These are phyloP conservation scores for Pseudocercospora pini-densiflorae DNA, from an alignment of 2,329 filamentous ascomycete species.

Conservation along the genomic window DNA sequence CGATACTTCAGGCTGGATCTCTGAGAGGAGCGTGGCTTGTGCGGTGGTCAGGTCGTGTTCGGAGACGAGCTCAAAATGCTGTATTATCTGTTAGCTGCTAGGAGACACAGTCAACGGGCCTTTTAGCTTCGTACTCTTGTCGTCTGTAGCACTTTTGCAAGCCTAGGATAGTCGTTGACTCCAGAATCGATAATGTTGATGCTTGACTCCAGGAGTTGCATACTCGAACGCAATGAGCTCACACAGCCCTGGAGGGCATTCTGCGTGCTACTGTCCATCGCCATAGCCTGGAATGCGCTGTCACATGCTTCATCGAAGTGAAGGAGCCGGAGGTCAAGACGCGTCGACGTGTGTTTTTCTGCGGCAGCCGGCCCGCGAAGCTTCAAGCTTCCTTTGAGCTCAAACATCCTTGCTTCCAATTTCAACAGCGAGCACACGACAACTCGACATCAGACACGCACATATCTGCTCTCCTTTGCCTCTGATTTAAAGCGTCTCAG, in stretches of 20 bases:
- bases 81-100: constrained; percentile 15
- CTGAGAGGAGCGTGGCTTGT: constrained; percentile 81
- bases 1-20: constrained; percentile 85
- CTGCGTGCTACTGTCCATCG: constrained; percentile 36
- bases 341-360: constrained; percentile 4
- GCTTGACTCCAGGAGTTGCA: constrained; percentile 65
- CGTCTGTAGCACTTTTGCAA: constrained; percentile 66
- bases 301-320: constrained; percentile 1
- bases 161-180: constrained; percentile 66
- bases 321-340: background rate
- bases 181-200: constrained; percentile 66
- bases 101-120: background rate
- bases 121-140: constrained; percentile 55
- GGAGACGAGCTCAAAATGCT: constrained; percentile 94
- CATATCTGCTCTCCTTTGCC: no score
- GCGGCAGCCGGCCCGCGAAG: background rate
- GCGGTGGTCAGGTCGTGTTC: constrained; percentile 81
- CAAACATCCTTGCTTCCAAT: background rate
- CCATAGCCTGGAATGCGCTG: background rate
- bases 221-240: constrained; percentile 62
- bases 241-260: constrained; percentile 62
- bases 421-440: background rate
- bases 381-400: background rate
- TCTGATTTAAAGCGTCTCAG: background rate
- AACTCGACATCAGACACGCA: background rate